Conservation (phyloP, 163 green algal genomes). For the Chlamydomonas reinhardtii region DNA sequence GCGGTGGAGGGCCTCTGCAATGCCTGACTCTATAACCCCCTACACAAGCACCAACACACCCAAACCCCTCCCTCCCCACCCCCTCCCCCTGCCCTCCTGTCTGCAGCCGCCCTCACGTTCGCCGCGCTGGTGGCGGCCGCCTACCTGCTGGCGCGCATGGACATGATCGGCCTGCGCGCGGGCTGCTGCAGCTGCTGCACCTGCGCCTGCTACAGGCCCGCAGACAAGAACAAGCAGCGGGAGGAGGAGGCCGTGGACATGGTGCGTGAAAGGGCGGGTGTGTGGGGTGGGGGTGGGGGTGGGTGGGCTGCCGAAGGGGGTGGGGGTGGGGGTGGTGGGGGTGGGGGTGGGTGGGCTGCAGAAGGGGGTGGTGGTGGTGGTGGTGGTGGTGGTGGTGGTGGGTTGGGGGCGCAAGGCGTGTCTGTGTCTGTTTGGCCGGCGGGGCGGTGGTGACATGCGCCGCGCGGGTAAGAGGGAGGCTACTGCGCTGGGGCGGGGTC, state of each 20-base stretch:
- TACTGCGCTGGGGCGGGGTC: too few species aligned
- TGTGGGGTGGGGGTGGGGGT: neutral
- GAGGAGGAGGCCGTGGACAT: neutral
- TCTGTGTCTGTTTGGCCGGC: too few species aligned
- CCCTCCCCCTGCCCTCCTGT: neutral
- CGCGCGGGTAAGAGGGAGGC: too few species aligned
- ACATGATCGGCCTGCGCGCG: neutral
- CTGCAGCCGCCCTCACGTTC: conserved; percentile 22
- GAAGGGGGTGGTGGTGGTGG: too few species aligned
- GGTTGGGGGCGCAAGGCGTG: too few species aligned
- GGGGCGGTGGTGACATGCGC: too few species aligned
- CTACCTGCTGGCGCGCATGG: conserved; percentile 29
- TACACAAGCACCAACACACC: neutral
- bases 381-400: too few species aligned
- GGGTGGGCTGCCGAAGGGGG: neutral
- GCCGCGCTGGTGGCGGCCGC: neutral
- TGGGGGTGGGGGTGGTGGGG: neutral
- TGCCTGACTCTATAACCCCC: too few species aligned
- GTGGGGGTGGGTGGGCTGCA: neutral
- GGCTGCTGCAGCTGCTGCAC: conserved; percentile 33
- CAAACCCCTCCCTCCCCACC: neutral
- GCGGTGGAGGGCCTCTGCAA: too few species aligned
- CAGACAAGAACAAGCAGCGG: too few species aligned
- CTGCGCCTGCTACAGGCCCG: neutral
- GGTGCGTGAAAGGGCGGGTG: too few species aligned